These are phyloP conservation scores for Schwanniomyces vanrijiae DNA, from an alignment of 805 yeast species.

Conservation along the genomic window DNA sequence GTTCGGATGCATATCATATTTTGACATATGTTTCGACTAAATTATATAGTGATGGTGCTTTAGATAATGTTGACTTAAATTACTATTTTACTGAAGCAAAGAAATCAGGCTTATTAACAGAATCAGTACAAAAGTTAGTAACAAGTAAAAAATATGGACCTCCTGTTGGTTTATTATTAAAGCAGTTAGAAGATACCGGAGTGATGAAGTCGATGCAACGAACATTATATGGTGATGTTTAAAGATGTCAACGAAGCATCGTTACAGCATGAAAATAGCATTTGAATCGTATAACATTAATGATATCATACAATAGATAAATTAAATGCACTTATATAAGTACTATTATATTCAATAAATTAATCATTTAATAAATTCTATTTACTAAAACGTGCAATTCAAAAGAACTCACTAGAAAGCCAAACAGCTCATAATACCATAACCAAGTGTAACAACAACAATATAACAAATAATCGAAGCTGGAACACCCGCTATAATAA, in stretches of 20 bases:
- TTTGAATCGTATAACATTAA: neutral
- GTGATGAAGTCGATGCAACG: slow-evolving; percentile 27
- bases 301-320: neutral
- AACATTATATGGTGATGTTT: neutral
- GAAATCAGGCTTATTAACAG: slow-evolving; percentile 18
- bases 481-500: slow-evolving; percentile 44
- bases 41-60: slow-evolving; percentile 32
- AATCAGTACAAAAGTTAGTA: slow-evolving; percentile 22
- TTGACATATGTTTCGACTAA: slow-evolving; percentile 17
- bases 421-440: slow-evolving; percentile 37
- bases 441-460: slow-evolving; percentile 37
- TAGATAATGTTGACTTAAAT: slow-evolving; percentile 29
- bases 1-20: slow-evolving; percentile 20
- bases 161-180: slow-evolving; percentile 28
- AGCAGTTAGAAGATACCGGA: slow-evolving; percentile 30
- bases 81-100: slow-evolving; percentile 21
- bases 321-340: neutral
- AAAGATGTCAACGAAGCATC: neutral
- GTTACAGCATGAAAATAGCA: neutral
- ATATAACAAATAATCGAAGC: slow-evolving; percentile 38
- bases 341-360: neutral
- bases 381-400: too few species aligned
- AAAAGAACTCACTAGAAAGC: slow-evolving; percentile 14
- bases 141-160: slow-evolving; percentile 32
- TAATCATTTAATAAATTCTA: neutral